Evolutionary conservation across 208 protist species (phyloP), one percentile per base, ranked within the genome.

Genomic region (Trypanosoma scelopori): DNA sequence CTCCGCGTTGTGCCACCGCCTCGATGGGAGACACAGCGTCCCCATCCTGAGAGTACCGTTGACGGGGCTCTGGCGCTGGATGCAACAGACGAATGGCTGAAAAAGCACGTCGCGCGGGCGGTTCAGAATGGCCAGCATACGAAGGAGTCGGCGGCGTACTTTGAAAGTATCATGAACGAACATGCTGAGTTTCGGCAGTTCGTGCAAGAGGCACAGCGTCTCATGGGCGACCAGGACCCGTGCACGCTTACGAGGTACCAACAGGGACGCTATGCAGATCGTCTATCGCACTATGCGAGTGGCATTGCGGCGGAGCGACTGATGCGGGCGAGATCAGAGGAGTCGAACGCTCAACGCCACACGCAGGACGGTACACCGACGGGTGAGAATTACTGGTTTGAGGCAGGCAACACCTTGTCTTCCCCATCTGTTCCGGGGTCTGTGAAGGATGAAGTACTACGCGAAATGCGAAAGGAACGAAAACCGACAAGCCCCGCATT

Each of bases 351-450:
- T 30, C 80, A 79, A 60, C 76, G 66, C 25, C 84, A 88, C 74
- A 83, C 79, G 13, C 74, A 90, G 49, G 83, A 93, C 20, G 89
- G 89, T n/a, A 81, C 78, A 0, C 80, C 86, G 0, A 95, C 89
- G 3, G 87, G 87, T 0, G 86, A 95, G 60, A 83, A 93, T 55
- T 93, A 93, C 66, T 95, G 89, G 87, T 87, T 90, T 52, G 89
- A 95, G 69, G 84, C 80, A 2, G 83, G 84, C 43, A 81, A 79
- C 55, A 85, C 76, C 41, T 71, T 95, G 16, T 41, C 76, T 23
- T 91, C 84, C 1, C 80, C 81, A 5, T 69, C 48, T 12, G 81
- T 95, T 27, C 89, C 89, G 0, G 57, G 45, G 7, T 84, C 76
- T 48, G 69, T 95, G 15, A 95, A 95, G 74, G 85, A 92, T 49